Conservation (phyloP, 176 grass and related monocot genomes). For the Coix lacrymajobi region DNA sequence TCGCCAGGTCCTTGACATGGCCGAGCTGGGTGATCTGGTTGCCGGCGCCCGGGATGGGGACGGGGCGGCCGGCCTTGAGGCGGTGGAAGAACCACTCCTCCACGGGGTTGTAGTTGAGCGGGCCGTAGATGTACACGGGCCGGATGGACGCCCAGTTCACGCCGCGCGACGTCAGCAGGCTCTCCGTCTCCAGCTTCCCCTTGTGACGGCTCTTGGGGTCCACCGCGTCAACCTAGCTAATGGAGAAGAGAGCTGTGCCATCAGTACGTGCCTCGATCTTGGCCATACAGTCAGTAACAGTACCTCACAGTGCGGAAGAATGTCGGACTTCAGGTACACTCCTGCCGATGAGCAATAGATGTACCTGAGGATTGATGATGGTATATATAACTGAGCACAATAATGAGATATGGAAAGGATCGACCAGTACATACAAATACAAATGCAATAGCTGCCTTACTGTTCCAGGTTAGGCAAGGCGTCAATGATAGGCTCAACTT, state of each 20-base stretch:
- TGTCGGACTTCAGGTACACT: conserved; percentile 89
- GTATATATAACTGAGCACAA: neutral
- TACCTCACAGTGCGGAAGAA: conserved; percentile 87
- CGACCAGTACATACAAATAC: no score
- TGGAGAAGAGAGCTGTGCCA: neutral
- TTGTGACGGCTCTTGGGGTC: conserved; percentile 98
- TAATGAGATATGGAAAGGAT: neutral
- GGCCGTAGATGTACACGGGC: conserved; percentile 96
- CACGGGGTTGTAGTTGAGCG: conserved; percentile 96
- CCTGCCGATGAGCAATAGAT: conserved; percentile 97
- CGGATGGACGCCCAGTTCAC: conserved; percentile 93
- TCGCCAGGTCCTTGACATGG: conserved; percentile 94
- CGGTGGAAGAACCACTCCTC: conserved; percentile 99
- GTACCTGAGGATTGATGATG: conserved; percentile 46
- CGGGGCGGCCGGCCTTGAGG: conserved; percentile 79
- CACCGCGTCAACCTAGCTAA: conserved; percentile 54
- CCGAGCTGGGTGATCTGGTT: conserved; percentile 98
- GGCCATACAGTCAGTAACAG: neutral
- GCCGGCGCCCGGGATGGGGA: conserved; percentile 73
- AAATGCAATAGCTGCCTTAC: conserved; percentile 67
- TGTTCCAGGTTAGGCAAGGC: conserved; percentile 87
- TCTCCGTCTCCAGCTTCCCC: conserved; percentile 98
- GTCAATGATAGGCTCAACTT: conserved; percentile 82
- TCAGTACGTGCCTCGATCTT: neutral
- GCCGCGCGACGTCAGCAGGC: conserved; percentile 51